Base-by-base conservation (phyloP, 257 asterid genomes). In the Cinchona pubescens region DNA sequence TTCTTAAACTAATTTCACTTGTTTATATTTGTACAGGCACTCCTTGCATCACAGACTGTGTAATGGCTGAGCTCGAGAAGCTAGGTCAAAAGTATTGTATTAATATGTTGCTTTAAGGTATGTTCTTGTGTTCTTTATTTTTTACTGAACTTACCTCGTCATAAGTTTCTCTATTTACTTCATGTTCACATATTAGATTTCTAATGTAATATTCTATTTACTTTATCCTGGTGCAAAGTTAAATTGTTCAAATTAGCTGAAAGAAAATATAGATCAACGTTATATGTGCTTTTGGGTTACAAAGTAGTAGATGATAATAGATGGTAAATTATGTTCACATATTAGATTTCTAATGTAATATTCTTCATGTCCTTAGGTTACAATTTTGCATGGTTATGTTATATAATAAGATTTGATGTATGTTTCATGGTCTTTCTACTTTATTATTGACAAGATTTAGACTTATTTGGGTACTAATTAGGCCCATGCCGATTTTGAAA, bases 41-140 rank as follows among this genome's bases (percentile, higher is more conserved):
- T 81, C 99, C 99, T 80, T 95, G 99, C 80, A 92, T 95, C 70
- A 95, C 99, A 0, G 99, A 95, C 81, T 95, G 99, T 75, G 98
- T 95, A 43, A 92, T 95, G 98, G 99, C 99, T 23, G 99, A 95
- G 94, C 99, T 95, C 66, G 99, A 95, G 88, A 95, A 95, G 88
- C 72, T 95, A 85, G 99, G 99, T 56, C 87, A 82, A 81, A 95
- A 91, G 66, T 95, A 92, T 81, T 87, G 98, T 55, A n/a, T n/a
- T n/a, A n/a, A n/a, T n/a, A n/a, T n/a, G 99, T 95, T 76, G 99
- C 99, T 81, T 85, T 95, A 60, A 92, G 96, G 99, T 86, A 84
- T 29, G 77, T 70, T 69, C 70, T 74, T 66, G 29, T 45, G 3
- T 62, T 67, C 45, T 35, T 75, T 14, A 14, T 21, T n/a, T 55